phyloP scores from a whole-genome alignment of 257 asterid species.

The Forsythia viridissima region DNA sequence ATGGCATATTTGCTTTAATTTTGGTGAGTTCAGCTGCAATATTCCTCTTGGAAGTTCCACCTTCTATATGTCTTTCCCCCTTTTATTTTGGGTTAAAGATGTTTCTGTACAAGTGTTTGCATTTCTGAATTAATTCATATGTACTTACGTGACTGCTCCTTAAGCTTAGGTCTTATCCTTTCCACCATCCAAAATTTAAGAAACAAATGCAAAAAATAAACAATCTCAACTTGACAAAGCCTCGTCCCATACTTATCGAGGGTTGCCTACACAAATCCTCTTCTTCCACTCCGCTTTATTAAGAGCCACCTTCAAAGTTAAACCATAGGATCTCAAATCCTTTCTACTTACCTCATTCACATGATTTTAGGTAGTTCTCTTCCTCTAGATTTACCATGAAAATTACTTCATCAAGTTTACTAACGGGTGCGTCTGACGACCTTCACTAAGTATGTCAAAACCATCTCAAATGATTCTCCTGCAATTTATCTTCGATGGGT shows the following conservation, averaged over 20 bases:
- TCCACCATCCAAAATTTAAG: not conserved
- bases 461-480: not conserved
- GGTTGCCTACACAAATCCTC: not conserved
- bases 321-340: not conserved
- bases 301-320: not conserved
- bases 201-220: not conserved
- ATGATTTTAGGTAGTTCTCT: not conserved
- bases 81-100: slow-evolving; percentile 11
- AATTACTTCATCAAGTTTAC: not conserved
- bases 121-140: not conserved
- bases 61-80: not conserved
- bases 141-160: not conserved
- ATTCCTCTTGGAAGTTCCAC: slow-evolving; percentile 9
- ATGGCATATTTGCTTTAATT: slow-evolving; percentile 98
- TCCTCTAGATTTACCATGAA: not conserved
- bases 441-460: not conserved
- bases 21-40: slow-evolving; percentile 47
- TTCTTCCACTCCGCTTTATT: not conserved
- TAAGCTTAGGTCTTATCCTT: not conserved
- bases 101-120: not conserved
- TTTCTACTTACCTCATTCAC: not conserved
- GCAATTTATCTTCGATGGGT: not conserved
- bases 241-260: not conserved
- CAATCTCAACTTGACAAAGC: not conserved
- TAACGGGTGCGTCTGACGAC: not conserved